phyloP scores from a whole-genome alignment of 2,329 filamentous ascomycete species.

The Fusarium continuum region DNA sequence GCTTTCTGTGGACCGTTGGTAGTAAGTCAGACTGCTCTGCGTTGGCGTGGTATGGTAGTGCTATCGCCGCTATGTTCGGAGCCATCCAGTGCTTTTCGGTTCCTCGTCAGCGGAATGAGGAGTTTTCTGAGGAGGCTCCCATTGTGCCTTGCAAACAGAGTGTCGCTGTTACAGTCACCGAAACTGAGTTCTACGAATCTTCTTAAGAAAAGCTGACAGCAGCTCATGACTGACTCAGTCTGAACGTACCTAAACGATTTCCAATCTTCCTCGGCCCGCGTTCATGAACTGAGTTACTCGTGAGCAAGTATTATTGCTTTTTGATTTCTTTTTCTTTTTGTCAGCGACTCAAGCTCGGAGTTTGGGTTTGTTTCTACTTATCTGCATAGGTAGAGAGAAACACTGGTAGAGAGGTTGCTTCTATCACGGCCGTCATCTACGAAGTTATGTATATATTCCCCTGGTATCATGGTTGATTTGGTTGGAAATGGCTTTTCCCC shows the following conservation, averaged over 20 bases:
- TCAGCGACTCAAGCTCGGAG: conserved; percentile 6
- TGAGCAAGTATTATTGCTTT: background rate
- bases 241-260: background rate
- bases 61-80: conserved; percentile 64
- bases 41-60: conserved; percentile 71
- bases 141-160: conserved; percentile 27
- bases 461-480: conserved; percentile 11
- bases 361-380: conserved; percentile 14
- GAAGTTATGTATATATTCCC: conserved; percentile 24
- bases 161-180: conserved; percentile 38
- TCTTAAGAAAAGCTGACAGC: conserved; percentile 10
- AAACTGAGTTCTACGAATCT: conserved; percentile 46
- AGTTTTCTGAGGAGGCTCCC: conserved; percentile 45
- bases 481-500: background rate
- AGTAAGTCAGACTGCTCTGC: conserved; percentile 67
- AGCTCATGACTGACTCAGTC: background rate
- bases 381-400: background rate
- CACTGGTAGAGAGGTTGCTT: background rate
- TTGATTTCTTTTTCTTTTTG: background rate
- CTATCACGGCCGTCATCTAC: conserved; percentile 9
- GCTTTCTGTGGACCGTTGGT: conserved; percentile 70
- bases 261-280: background rate
- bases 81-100: conserved; percentile 69
- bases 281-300: conserved; percentile 1
- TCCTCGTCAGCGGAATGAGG: conserved; percentile 45